These are phyloP conservation scores for Fraxinus quadrangulata DNA, from an alignment of 257 asterid genomes.

Conservation along the genomic window DNA sequence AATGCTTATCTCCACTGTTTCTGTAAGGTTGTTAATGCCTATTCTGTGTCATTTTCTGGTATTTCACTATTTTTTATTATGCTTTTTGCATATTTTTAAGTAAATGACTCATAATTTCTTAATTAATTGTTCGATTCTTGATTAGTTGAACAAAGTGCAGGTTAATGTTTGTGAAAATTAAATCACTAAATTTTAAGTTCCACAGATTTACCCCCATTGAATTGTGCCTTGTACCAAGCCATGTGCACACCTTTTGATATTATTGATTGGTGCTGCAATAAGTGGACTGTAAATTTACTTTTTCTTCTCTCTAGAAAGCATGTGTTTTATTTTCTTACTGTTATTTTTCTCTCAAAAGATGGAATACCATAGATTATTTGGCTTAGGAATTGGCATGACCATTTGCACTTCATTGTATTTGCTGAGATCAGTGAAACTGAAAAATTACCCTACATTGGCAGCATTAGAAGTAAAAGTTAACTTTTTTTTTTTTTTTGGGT, in stretches of 20 bases:
- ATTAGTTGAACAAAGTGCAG: not conserved
- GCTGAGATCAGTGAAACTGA: not conserved
- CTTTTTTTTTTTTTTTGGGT: too few relatives aligned
- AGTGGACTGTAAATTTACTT: not conserved
- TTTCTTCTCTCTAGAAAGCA: not conserved
- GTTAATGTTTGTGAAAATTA: not conserved
- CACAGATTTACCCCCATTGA: not conserved
- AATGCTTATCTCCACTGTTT: not conserved
- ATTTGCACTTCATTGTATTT: not conserved
- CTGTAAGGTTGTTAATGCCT: not conserved
- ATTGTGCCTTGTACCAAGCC: too few relatives aligned
- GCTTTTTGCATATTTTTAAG: not conserved
- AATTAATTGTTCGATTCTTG: not conserved
- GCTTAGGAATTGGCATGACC: not conserved
- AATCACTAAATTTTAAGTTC: not conserved
- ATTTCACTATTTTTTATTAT: not conserved
- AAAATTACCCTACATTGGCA: not conserved
- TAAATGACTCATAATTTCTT: not conserved
- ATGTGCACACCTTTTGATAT: not conserved
- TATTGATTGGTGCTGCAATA: not conserved
- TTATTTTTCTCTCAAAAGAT: not conserved
- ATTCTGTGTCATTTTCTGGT: not conserved
- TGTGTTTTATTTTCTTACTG: not conserved
- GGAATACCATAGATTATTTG: not conserved
- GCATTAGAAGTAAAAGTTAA: not conserved